These are phyloP conservation scores for Biscutella laevigata DNA, from an alignment of 441 rosid genomes.

Conservation along the genomic window DNA sequence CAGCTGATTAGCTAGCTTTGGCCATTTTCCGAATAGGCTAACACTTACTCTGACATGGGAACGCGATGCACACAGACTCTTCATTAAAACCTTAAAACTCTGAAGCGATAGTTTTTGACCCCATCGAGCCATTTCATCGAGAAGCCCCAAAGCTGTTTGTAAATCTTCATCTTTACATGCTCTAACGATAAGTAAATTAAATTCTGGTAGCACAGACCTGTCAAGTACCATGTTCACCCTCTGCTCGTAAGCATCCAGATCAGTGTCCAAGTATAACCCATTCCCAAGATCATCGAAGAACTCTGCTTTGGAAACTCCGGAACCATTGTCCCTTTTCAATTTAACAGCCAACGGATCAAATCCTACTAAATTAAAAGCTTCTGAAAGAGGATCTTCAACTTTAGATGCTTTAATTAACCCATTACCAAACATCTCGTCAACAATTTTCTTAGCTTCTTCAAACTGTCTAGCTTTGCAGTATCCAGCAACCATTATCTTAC, in stretches of 20 bases:
- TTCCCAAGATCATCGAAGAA: slow-evolving; percentile 75
- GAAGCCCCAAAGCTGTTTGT: slow-evolving; percentile 32
- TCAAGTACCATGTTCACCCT: slow-evolving; percentile 40
- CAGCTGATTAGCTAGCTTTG: slow-evolving; percentile 41
- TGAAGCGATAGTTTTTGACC: slow-evolving; percentile 52
- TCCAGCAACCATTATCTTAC: slow-evolving; percentile 52
- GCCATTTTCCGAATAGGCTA: slow-evolving; percentile 42
- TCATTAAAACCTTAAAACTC: slow-evolving; percentile 37
- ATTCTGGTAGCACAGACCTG: slow-evolving; percentile 45
- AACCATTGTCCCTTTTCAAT: slow-evolving; percentile 63
- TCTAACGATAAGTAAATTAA: slow-evolving; percentile 36
- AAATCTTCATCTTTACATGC: slow-evolving; percentile 39
- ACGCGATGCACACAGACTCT: slow-evolving; percentile 35
- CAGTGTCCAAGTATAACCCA: slow-evolving; percentile 70
- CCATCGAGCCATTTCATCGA: slow-evolving; percentile 57
- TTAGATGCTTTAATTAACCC: slow-evolving; percentile 42
- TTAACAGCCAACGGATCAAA: slow-evolving; percentile 50
- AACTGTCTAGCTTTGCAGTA: slow-evolving; percentile 67
- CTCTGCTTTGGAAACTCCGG: slow-evolving; percentile 45
- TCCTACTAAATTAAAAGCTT: slow-evolving; percentile 52
- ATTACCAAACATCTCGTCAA: slow-evolving; percentile 42
- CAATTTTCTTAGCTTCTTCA: slow-evolving; percentile 43
- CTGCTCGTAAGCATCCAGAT: slow-evolving; percentile 50
- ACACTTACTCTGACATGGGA: slow-evolving; percentile 33
- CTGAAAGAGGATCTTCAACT: slow-evolving; percentile 47